Percentiles rank a stretch among this genome's conserved stretches.
phyloP scores from a whole-genome alignment of 371 early-diverging fungal genomes.

The Zychaea mexicana region DNA sequence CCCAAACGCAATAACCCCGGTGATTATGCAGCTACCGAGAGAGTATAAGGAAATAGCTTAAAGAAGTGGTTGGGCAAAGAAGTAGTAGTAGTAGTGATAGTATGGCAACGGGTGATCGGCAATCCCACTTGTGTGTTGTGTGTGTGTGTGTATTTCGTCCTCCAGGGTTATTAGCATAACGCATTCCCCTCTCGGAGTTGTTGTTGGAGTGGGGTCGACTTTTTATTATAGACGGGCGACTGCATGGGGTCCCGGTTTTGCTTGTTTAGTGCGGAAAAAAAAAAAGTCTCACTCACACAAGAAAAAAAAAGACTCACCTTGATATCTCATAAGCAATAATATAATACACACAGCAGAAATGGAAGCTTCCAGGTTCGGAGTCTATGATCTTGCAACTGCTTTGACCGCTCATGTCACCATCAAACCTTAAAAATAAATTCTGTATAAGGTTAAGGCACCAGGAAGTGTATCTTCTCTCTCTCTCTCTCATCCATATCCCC shows the following conservation, averaged over 20 bases:
- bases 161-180: too few relatives aligned
- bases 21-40: neutral
- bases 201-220: neutral
- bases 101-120: neutral
- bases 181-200: neutral
- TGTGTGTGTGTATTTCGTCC: neutral
- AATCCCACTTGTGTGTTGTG: neutral
- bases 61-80: too few relatives aligned
- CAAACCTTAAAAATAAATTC: neutral
- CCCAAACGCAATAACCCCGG: neutral
- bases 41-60: constrained; percentile 1
- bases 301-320: neutral
- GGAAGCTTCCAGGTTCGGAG: constrained; percentile 5
- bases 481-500: neutral
- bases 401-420: neutral
- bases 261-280: neutral
- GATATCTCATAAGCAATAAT: neutral
- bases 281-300: neutral
- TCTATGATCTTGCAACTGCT: neutral
- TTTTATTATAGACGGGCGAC: too few relatives aligned
- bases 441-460: neutral
- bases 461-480: neutral
- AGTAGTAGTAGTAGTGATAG: too few relatives aligned
- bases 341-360: neutral
- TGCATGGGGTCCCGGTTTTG: neutral